Percentiles rank a stretch among this genome's conserved stretches.
These are phyloP conservation scores for Mimosa pudica DNA, from an alignment of 306 rosid species.

Conservation along the genomic window DNA sequence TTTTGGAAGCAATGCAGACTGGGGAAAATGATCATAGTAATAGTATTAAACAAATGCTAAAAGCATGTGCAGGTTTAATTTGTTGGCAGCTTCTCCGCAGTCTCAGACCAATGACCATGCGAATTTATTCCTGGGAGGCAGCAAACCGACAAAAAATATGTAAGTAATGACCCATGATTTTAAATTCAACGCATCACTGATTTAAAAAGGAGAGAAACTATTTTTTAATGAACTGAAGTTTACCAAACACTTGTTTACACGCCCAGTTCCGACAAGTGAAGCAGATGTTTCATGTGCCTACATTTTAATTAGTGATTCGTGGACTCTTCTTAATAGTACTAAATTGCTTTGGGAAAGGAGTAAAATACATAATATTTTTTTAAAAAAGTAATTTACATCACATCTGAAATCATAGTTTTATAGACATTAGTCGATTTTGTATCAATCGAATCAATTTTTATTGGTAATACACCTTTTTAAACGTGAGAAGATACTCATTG, in stretches of 20 bases:
- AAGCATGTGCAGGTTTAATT: not conserved
- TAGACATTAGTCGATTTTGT: too few relatives aligned
- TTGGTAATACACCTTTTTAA: too few relatives aligned
- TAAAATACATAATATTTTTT: not conserved
- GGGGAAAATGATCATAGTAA: not conserved
- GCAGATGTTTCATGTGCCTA: not conserved
- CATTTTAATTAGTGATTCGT: not conserved
- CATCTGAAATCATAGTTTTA: too few relatives aligned
- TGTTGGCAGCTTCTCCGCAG: not conserved
- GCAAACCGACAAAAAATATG: not conserved
- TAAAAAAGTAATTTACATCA: too few relatives aligned
- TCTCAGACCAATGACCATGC: not conserved
- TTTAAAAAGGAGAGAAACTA: not conserved
- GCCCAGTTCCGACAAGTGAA: not conserved
- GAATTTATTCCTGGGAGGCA: not conserved
- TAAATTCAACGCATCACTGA: not conserved
- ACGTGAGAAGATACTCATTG: too few relatives aligned
- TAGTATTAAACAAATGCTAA: not conserved
- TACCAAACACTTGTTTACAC: not conserved
- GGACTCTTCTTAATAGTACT: not conserved
- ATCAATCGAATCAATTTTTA: too few relatives aligned
- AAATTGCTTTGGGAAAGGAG: not conserved
- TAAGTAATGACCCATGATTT: not conserved
- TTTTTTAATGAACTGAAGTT: not conserved
- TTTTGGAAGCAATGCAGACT: not conserved